These are phyloP conservation scores for Cladosporium sphaerospermum DNA, from an alignment of 2,329 filamentous ascomycete genomes.

Conservation along the genomic window DNA sequence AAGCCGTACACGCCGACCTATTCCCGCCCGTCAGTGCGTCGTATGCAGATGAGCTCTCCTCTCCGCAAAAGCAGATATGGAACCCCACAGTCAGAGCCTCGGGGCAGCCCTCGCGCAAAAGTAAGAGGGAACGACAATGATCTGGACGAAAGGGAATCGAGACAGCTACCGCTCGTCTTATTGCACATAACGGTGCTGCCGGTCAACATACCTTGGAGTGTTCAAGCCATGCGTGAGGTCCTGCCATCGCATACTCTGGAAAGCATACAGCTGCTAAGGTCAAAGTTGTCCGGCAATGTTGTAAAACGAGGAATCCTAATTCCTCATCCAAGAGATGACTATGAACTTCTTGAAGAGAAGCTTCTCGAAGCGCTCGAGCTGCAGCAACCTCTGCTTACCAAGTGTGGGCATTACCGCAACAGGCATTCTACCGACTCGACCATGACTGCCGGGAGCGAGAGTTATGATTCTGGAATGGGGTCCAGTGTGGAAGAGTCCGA, in stretches of 20 bases:
- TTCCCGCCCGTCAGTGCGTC: constrained; percentile 58
- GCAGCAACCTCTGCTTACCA: constrained; percentile 62
- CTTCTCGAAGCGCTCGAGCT: constrained; percentile 69
- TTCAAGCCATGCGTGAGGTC: constrained; percentile 43
- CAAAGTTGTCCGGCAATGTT: constrained; percentile 66
- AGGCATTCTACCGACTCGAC: constrained; percentile 48
- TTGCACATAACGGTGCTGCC: constrained; percentile 73
- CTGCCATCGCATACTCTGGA: constrained; percentile 48
- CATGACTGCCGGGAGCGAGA: constrained; percentile 23
- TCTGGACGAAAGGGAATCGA: constrained; percentile 13
- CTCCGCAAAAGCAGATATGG: constrained; percentile 48
- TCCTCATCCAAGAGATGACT: constrained; percentile 72
- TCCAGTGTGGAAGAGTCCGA: constrained; percentile 22
- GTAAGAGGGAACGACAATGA: constrained; percentile 22
- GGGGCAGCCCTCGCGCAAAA: constrained; percentile 50
- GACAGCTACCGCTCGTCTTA: constrained; percentile 59
- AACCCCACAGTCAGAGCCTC: constrained; percentile 31
- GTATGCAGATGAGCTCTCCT: constrained; percentile 66
- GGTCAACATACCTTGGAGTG: constrained; percentile 56
- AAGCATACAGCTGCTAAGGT: constrained; percentile 61
- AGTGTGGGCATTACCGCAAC: constrained; percentile 70
- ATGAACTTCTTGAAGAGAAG: constrained; percentile 71
- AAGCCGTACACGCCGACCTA: constrained; percentile 51
- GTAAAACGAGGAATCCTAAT: constrained; percentile 67
- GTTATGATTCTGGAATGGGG: constrained; percentile 26